Base-by-base conservation (phyloP, 129 eudicot genomes). In the Mikania micrantha region DNA sequence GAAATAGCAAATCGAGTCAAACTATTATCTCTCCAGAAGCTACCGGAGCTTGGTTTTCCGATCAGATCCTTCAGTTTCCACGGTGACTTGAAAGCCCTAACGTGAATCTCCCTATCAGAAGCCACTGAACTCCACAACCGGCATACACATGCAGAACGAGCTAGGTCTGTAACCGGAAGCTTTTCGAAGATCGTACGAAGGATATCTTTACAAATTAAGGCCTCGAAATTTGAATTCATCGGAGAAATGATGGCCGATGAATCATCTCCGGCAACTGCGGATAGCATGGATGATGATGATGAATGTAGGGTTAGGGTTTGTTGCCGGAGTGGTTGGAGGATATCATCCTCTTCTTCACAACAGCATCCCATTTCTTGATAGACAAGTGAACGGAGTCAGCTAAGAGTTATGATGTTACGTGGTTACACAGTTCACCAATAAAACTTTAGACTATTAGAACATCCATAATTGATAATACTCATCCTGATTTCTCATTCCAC, bases 71-170 rank as follows among this genome's bases (percentile, higher is more conserved):
- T 85, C 45, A 93, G 60, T 64, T 81, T 86, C 99, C 96, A 89
- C 1, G 90, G 95, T 15, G 83, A 71, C 64, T 59, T 81, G 60
- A 93, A 93, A 5, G 90, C 88, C 73, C 77, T 83, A 0, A 78
- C 79, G 64, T 74, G 87, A 47, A 93, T 79, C 22, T 89, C 95
- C 39, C 83, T 63, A 69, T 93, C 90, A 41, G 96, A 84, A 12
- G 95, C 96, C 34, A 93, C 84, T 12, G 75, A 64, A 49, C 63
- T 59, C 99, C 99, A 93, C 6, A 79, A 9, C 63, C 81, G 69
- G 71, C 88, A 86, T 2, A 93, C 99, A 80, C 95, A 89, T 3
- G 99, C 86, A 2, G 95, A 78, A 4, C 96, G 80, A 0, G 95
- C 99, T 34, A 93, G 77, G 75, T 93, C 96, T 60, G 71, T 7